These are phyloP conservation scores for Candida sanyaensis DNA, from an alignment of 1,139 yeast genomes.

Conservation along the genomic window DNA sequence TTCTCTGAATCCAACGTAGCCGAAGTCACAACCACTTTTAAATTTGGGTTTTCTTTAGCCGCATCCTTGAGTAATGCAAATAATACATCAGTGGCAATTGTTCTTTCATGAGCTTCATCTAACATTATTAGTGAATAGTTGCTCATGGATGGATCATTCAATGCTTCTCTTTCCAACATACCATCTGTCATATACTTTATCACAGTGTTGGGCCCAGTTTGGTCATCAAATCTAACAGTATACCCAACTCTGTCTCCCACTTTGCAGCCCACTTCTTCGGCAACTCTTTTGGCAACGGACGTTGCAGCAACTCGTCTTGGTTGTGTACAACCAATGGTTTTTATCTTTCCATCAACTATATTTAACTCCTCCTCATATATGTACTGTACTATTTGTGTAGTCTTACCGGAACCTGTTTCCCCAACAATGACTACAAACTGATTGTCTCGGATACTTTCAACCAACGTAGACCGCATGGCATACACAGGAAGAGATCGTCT, in stretches of 20 bases:
- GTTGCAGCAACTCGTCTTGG: constrained; percentile 98
- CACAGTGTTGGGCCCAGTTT: constrained; percentile 71
- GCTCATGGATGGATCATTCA: constrained; percentile 86
- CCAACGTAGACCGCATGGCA: constrained; percentile 86
- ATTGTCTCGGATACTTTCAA: constrained; percentile 76
- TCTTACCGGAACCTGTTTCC: constrained; percentile 98
- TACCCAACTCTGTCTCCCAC: constrained; percentile 95
- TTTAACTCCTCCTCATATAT: constrained; percentile 86
- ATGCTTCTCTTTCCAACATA: constrained; percentile 95
- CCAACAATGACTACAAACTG: constrained; percentile 98
- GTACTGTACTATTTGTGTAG: constrained; percentile 96
- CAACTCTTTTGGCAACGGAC: constrained; percentile 96
- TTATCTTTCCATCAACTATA: constrained; percentile 52
- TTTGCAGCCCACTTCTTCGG: constrained; percentile 91
- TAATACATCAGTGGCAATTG: constrained; percentile 92
- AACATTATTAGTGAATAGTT: constrained; percentile 87
- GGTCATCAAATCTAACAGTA: constrained; percentile 89
- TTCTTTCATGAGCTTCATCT: constrained; percentile 98
- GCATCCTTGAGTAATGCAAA: constrained; percentile 94
- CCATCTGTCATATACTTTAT: constrained; percentile 98
- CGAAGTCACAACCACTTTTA: constrained; percentile 93
- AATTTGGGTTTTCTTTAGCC: constrained; percentile 75
- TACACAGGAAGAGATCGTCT: constrained; percentile 93
- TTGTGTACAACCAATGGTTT: constrained; percentile 93
- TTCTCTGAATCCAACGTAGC: constrained; percentile 98